Percentiles rank a stretch among this genome's conserved stretches.
Conservation (phyloP, 2,329 filamentous ascomycete genomes). For the Penicillium sp. region DNA sequence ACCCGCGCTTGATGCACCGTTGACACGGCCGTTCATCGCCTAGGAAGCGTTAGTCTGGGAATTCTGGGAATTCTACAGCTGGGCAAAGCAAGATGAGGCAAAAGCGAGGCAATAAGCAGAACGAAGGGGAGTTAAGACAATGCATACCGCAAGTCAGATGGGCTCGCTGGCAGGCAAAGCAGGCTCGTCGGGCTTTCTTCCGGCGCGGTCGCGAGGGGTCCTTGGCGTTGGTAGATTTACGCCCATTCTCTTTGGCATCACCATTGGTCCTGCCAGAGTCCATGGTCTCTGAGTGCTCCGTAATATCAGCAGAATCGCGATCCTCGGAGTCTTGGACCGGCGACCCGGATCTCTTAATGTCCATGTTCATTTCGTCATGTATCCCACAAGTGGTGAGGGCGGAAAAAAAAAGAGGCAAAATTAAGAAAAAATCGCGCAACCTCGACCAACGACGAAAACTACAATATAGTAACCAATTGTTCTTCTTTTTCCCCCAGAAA, state of each 20-base stretch:
- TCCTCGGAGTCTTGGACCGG: slow-evolving; percentile 44
- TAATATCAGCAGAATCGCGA: slow-evolving; percentile 41
- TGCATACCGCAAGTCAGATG: slow-evolving; percentile 97
- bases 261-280: slow-evolving; percentile 50
- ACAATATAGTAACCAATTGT: not conserved
- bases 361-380: slow-evolving; percentile 39
- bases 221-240: slow-evolving; percentile 69
- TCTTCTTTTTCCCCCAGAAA: not conserved
- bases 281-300: slow-evolving; percentile 41
- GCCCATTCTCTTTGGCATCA: slow-evolving; percentile 67
- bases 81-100: not conserved
- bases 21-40: slow-evolving; percentile 94
- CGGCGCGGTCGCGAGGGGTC: slow-evolving; percentile 86
- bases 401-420: not conserved
- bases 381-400: slow-evolving; percentile 11
- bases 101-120: slow-evolving; percentile 10
- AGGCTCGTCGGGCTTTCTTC: slow-evolving; percentile 95
- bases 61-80: too few species aligned
- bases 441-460: not conserved
- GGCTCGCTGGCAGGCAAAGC: slow-evolving; percentile 94
- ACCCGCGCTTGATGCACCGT: slow-evolving; percentile 88
- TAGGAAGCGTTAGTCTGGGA: slow-evolving; percentile 44
- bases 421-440: slow-evolving; percentile 1
- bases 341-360: slow-evolving; percentile 42
- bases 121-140: slow-evolving; percentile 15